Percentiles rank a stretch among this genome's conserved stretches.
Conservation (phyloP, 148 eudicot genomes). For the Rheum nobile region DNA sequence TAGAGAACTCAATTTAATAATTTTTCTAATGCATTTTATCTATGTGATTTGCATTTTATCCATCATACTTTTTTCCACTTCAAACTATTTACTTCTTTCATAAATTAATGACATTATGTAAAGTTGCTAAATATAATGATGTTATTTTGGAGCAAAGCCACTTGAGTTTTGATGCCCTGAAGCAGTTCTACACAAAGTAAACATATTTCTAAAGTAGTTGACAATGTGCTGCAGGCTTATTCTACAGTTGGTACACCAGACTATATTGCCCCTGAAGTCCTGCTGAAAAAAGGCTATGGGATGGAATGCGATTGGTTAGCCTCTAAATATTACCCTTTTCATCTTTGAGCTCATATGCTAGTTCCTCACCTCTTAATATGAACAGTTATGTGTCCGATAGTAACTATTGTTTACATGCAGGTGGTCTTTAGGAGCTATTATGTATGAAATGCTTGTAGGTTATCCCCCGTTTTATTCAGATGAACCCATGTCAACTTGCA, state of each 20-base stretch:
- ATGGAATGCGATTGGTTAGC: slow-evolving; percentile 99
- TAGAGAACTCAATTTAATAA: background rate
- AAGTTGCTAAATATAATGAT: background rate
- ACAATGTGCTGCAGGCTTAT: slow-evolving; percentile 49
- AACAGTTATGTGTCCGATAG: slow-evolving; percentile 4
- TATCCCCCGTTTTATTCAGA: slow-evolving; percentile 98
- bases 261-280: slow-evolving; percentile 98
- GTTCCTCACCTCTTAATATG: background rate
- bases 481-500: slow-evolving; percentile 97
- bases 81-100: background rate
- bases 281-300: slow-evolving; percentile 96
- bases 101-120: background rate
- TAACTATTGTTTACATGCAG: slow-evolving; percentile 21
- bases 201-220: background rate
- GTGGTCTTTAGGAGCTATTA: slow-evolving; percentile 99
- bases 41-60: background rate
- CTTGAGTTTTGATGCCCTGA: background rate
- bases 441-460: slow-evolving; percentile 99
- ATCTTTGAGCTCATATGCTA: background rate
- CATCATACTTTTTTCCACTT: background rate
- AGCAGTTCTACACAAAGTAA: background rate
- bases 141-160: background rate
- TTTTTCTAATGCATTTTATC: background rate
- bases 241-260: slow-evolving; percentile 99
- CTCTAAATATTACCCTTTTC: slow-evolving; percentile 9